Percentiles rank a stretch among this genome's conserved stretches.
These are phyloP conservation scores for Calophaca sinica DNA, from an alignment of 306 rosid genomes.

Conservation along the genomic window DNA sequence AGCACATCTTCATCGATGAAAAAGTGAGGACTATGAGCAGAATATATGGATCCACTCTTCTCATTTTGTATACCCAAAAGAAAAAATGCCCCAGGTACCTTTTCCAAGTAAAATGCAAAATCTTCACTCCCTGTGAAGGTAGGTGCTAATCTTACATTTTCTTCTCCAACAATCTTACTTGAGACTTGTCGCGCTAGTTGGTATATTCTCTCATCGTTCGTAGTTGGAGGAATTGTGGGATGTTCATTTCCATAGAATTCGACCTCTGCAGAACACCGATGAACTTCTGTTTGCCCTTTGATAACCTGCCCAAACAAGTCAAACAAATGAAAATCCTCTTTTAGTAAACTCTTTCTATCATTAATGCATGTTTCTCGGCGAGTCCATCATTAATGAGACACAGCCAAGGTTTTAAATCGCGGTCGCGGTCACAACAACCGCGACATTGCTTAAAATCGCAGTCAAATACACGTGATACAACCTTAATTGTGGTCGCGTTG, in stretches of 20 bases:
- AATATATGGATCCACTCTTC: constrained; percentile 62
- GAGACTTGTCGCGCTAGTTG: constrained; percentile 60
- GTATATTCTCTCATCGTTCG: constrained; percentile 68
- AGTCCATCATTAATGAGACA: no score
- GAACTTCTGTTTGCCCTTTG: constrained; percentile 76
- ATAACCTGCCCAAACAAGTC: constrained; percentile 58
- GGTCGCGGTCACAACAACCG: no score
- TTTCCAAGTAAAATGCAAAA: constrained; percentile 81
- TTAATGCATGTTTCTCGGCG: no score
- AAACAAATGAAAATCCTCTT: constrained; percentile 3
- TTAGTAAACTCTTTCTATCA: neutral
- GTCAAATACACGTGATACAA: neutral
- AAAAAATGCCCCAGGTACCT: constrained; percentile 77
- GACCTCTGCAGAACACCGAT: constrained; percentile 74
- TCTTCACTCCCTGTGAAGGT: constrained; percentile 85
- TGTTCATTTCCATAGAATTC: constrained; percentile 70
- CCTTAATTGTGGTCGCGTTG: no score
- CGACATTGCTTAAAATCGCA: neutral
- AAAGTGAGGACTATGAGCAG: constrained; percentile 74
- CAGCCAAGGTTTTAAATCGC: no score
- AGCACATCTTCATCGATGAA: constrained; percentile 71
- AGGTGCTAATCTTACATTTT: constrained; percentile 61
- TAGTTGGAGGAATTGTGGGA: constrained; percentile 76
- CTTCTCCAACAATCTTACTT: constrained; percentile 70
- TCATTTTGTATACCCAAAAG: constrained; percentile 71